Base-by-base conservation (phyloP, 2,329 filamentous ascomycete genomes). In the Penicillium sp. region DNA sequence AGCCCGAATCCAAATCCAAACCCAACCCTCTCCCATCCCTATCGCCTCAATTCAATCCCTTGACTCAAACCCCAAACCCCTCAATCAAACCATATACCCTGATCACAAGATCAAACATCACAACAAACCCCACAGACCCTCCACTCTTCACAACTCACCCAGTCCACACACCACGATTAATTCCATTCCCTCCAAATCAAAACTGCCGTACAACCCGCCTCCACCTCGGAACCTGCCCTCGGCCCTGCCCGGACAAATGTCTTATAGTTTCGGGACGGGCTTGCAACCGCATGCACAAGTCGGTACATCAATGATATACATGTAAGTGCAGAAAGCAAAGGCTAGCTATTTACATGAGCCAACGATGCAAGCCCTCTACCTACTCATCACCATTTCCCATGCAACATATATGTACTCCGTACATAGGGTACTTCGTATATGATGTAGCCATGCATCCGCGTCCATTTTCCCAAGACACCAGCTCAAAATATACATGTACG, bases 41-140 rank as follows among this genome's bases (percentile, higher is more conserved):
- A 11, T 39, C 7, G 2, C n/a, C 16, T 13, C 29, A 23, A 16
- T 10, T 18, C 16, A 14, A 16, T 4, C 23, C 23, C 23, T 23
- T 23, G 23, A 42, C 7, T 4, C 11, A 4, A 27, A 10, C 16
- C 5, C 39, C 34, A 36, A 2, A 7, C 4, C 8, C 10, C 7
- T n/a, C 13, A 4, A 23, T n/a, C 13, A 4, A 23, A 23, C 18
- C n/a, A 16, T 19, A 4, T 2, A 38, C 1, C 13, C 11, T 9
- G 4, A 52, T 47, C 36, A 52, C 35, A 32, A 40, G 43, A 41
- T 27, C 27, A 40, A 19, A 39, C 11, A 18, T 16, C 7, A 32
- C 13, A 13, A 19, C n/a, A 26, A n/a, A 32, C 35, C n/a, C 35
- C 49, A 51, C 49, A 52, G 49, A 47, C 50, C 42, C 35, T 14